Evolutionary conservation across 371 early-diverging fungal species (phyloP), one percentile per base, ranked within the genome.

Genomic region (Dinochytrium kinnereticum): DNA sequence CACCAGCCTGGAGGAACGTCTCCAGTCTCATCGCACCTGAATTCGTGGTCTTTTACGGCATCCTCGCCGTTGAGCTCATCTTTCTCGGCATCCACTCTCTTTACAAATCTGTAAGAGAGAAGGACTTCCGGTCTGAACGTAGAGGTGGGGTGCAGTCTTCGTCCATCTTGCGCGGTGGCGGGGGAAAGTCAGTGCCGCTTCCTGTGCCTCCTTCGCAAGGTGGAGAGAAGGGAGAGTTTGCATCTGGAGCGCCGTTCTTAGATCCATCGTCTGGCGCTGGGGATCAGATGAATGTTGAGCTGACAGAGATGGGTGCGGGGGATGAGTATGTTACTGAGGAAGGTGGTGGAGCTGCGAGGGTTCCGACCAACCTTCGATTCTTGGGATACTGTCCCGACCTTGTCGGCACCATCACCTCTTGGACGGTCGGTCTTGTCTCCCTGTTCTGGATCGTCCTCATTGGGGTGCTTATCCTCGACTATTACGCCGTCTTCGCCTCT

Each of bases 381-480:
- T 87, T 87, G 71, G 92, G 94, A 1, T 94, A 88, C 81, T 75
- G 82, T 21, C 77, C 80, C 57, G 88, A 88, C 79, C 71, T 77
- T 39, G 82, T 87, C 67, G 93, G 93, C 21, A 67, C 74, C n/a
- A 72, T 87, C 24, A 85, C 85, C 1, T 84, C 85, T 72, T 79
- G 80, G 38, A 86, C 89, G 34, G 83, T 89, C 34, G 73, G 86
- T 10, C 34, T 85, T 26, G 82, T 86, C 2, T 89, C 91, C 1
- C 68, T 91, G 17, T 80, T 86, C 51, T 92, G 89, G 84, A 77
- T 93, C 37, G 84, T 87, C n/a, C 81, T 92, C 51, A 74, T 94
- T 70, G 87, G 85, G n/a, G 78, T 90, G 51, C 74, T 94, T 26
- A 89, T 90, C 40, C 81, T 86, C 30, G 93, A 93, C 78, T 90